Conservation (phyloP, 2,329 filamentous ascomycete genomes). For the Bipolaris zeicola region DNA sequence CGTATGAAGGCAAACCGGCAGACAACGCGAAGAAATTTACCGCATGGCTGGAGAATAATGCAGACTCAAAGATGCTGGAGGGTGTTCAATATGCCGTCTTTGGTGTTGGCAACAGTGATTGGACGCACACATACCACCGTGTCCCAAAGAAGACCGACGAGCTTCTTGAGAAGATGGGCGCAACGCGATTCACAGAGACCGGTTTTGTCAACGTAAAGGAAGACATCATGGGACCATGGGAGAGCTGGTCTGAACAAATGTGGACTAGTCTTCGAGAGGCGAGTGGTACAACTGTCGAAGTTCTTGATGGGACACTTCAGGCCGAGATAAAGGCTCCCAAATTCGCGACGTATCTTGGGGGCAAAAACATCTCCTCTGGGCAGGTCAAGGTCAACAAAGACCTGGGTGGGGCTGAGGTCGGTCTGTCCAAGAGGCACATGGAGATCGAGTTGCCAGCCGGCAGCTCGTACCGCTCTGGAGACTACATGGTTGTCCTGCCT, state of each 20-base stretch:
- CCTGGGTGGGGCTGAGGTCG: slow-evolving; percentile 10
- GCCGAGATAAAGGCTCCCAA: slow-evolving; percentile 7
- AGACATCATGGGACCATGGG: slow-evolving; percentile 12
- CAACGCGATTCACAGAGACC: slow-evolving; percentile 25
- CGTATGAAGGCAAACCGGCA: slow-evolving; percentile 75
- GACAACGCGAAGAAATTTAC: slow-evolving; percentile 74
- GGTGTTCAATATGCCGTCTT: slow-evolving; percentile 69
- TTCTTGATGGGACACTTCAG: slow-evolving; percentile 6
- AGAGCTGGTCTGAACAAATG: slow-evolving; percentile 11
- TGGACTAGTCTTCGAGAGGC: slow-evolving; percentile 9
- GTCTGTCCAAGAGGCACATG: slow-evolving; percentile 13
- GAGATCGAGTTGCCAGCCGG: slow-evolving; percentile 40
- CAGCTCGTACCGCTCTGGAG: slow-evolving; percentile 69
- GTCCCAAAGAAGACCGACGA: slow-evolving; percentile 68
- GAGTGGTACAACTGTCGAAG: slow-evolving; percentile 7
- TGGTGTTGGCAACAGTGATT: slow-evolving; percentile 67
- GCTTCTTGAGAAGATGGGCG: slow-evolving; percentile 59
- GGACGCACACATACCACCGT: slow-evolving; percentile 66
- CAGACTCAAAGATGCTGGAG: slow-evolving; percentile 57
- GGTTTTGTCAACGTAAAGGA: slow-evolving; percentile 12
- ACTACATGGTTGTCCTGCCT: slow-evolving; percentile 75
- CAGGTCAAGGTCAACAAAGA: slow-evolving; percentile 32
- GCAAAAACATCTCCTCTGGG: slow-evolving; percentile 16
- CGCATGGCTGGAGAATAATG: slow-evolving; percentile 65
- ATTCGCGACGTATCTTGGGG: slow-evolving; percentile 12